Conservation (phyloP, 306 rosid species). For the Medicago arabica region DNA sequence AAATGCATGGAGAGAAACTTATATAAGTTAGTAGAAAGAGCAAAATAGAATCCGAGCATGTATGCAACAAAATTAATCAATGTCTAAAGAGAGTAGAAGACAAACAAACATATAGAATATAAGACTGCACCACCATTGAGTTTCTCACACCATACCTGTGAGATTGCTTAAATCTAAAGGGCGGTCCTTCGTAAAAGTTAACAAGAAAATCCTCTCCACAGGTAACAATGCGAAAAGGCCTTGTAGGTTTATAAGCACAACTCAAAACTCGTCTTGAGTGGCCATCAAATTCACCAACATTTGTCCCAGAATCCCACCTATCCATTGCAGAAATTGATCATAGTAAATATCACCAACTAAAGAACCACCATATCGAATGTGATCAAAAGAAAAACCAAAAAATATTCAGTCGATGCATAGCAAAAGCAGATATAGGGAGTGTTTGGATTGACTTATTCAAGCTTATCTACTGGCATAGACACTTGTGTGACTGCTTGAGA, state of each 20-base stretch:
- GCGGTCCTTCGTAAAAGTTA: slow-evolving; percentile 95
- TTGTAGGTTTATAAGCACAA: slow-evolving; percentile 90
- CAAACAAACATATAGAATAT: neutral
- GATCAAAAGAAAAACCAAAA: neutral
- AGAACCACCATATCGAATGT: neutral
- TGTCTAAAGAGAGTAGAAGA: neutral
- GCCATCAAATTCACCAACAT: slow-evolving; percentile 97
- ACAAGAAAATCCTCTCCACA: slow-evolving; percentile 94
- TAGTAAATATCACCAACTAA: slow-evolving; percentile 2
- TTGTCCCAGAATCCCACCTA: slow-evolving; percentile 98
- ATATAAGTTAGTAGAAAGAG: neutral
- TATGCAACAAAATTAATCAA: neutral
- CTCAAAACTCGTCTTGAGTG: slow-evolving; percentile 91
- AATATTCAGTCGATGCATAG: neutral
- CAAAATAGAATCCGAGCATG: neutral
- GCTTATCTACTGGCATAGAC: no score
- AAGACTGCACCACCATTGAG: neutral
- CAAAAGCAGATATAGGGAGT: neutral
- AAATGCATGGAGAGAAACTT: neutral
- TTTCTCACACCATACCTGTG: slow-evolving; percentile 58
- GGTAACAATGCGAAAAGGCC: slow-evolving; percentile 90
- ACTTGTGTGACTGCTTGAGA: no score
- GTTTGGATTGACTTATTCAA: no score
- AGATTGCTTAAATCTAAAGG: slow-evolving; percentile 90
- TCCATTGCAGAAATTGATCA: slow-evolving; percentile 12